Evolutionary conservation across 495 filamentous ascomycete species (phyloP), one percentile per base, ranked within the genome.

Genomic region (Penicillium goetzii): DNA sequence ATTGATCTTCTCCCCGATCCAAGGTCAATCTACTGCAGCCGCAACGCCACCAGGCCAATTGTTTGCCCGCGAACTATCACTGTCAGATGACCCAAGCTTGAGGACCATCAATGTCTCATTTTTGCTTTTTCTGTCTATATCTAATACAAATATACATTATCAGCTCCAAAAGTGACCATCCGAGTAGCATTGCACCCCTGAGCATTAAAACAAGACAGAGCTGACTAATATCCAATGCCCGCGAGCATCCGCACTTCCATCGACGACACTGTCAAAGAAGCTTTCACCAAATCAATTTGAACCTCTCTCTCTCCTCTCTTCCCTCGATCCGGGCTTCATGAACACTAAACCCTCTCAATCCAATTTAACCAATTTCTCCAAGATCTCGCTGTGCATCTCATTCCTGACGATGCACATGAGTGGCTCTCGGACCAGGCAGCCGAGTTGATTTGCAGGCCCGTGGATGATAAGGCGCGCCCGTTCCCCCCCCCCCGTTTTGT

Each of bases 381-480:
- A 55, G 52, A 4, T 36, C 52, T 33, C 10, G 10, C 26, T 19
- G 52, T 21, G 25, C 47, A 51, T 50, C 25, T 50, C 23, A 8
- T 50, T 28, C 23, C 11, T 51, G 66, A 67, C 51, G 40, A 67
- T 67, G 64, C 62, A 36, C 58, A 62, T 60, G 51, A 26, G 21
- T 32, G 53, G 15, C 28, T 38, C 55, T 64, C 56, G 56, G 61
- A 62, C 43, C 60, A 67, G 61, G 58, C 56, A 67, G 58, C 64
- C 67, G 67, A 69, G 64, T 64, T 64, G 64, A 69, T 61, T 43
- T 58, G 51, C 40, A 53, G 45, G 38, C 56, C 36, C n/a, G 26
- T 60, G 21, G 26, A 59, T 59, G 56, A 65, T 59, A 60, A 41
- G 11, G 33, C 33, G 33, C 10, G 45, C 64, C 55, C 19, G 47